Evolutionary conservation across 768 basidiomycete genomes (phyloP), one percentile per base, ranked within the genome.

Genomic region (Gyrodon lividus): DNA sequence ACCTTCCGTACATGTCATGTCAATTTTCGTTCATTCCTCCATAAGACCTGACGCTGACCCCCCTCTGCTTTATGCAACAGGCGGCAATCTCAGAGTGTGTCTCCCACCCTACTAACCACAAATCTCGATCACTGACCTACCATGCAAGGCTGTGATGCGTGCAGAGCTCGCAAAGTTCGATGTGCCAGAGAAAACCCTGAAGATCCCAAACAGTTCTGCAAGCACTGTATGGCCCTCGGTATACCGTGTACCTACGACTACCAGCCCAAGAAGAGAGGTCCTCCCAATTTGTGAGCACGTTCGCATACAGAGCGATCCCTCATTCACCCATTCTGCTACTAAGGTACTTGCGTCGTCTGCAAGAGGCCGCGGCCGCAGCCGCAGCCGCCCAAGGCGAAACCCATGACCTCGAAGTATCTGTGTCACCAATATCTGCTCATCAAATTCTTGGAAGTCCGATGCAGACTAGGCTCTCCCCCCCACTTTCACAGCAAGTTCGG

Each of bases 191-290:
- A 92, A 63, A 85, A 85, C 59, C 80, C 84, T 22, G 87, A 89
- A 56, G 87, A 89, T 63, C 74, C 80, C 9, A 87, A 85, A 68
- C 83, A 83, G 57, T 77, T 86, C 7, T 93, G 91, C 86, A 92
- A 89, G 65, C 91, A 93, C 64, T 94, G 91, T 66, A 76, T 87
- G 59, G 79, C 86, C 0, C 81, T 94, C 44, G 86, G 83, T 17
- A 87, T 93, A 43, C 80, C 84, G 5, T 94, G 93, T 68, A 92
- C 89, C 1, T 96, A 94, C 59, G 88, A 92, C 64, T 95, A 95
- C 66, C 88, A 90, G 65, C 93, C 93, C 17, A 93, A 93, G 77
- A 95, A 95, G 70, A 77, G 93, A 50, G 93, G 93, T 0, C 93
- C 93, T 3, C 93, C 92, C 2, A 95, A 95, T 69, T 76, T 93